Percentiles rank a stretch among this genome's conserved stretches.
Evolutionary conservation across 2,329 filamentous ascomycete species (phyloP).

Genomic region (Nemania abortiva): DNA sequence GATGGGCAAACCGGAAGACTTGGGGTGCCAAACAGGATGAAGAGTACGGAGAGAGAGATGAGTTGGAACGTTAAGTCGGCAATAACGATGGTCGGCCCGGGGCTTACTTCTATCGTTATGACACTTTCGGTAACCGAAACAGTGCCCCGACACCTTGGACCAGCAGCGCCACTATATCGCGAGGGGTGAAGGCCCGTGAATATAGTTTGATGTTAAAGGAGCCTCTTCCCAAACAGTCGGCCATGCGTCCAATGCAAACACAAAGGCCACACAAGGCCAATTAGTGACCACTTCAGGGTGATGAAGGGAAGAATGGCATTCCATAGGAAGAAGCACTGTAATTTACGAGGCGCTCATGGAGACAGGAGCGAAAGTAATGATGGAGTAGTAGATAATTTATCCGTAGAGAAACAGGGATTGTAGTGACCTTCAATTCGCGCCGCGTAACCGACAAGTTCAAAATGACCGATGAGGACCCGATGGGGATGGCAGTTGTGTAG

Average conservation of each 20-base stretch:
- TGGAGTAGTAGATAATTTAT: conserved; percentile 28
- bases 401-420: conserved; percentile 14
- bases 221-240: conserved; percentile 24
- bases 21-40: conserved; percentile 24
- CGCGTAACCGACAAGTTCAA: conserved; percentile 27
- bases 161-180: conserved; percentile 24
- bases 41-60: conserved; percentile 26
- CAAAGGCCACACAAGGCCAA: conserved; percentile 9
- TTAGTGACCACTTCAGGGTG: background rate
- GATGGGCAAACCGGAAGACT: conserved; percentile 1
- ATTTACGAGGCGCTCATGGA: conserved; percentile 28
- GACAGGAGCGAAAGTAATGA: conserved; percentile 26
- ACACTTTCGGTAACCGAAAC: conserved; percentile 12
- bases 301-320: background rate
- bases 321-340: background rate
- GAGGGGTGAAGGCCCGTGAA: conserved; percentile 24
- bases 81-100: conserved; percentile 21
- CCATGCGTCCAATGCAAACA: conserved; percentile 29
- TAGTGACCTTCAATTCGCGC: conserved; percentile 14
- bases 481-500: conserved; percentile 24
- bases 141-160: conserved; percentile 24
- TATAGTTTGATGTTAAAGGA: conserved; percentile 26
- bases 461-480: conserved; percentile 29
- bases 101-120: conserved; percentile 1
- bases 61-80: conserved; percentile 23